These are phyloP conservation scores for Komagataella ulmi DNA, from an alignment of 805 yeast genomes.

Conservation along the genomic window DNA sequence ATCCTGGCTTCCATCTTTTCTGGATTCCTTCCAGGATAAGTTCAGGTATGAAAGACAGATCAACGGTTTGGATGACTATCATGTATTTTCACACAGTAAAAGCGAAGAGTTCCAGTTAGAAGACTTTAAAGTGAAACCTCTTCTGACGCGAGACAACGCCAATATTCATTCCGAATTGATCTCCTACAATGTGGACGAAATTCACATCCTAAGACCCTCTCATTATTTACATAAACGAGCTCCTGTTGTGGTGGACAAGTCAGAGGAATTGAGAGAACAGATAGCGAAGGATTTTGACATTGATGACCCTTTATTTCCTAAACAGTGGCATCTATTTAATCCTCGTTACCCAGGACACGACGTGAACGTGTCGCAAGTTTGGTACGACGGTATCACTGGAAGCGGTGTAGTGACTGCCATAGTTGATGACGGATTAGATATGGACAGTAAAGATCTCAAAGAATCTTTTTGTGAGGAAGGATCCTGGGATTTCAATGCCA, in stretches of 20 bases:
- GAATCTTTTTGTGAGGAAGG: conserved; percentile 64
- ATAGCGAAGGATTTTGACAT: conserved; percentile 45
- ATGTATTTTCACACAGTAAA: conserved; percentile 49
- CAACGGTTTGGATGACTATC: conserved; percentile 46
- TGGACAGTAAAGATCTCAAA: conserved; percentile 58
- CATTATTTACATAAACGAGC: conserved; percentile 34
- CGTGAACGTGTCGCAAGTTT: conserved; percentile 73
- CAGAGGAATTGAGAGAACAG: conserved; percentile 28
- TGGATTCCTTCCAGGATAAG: not conserved
- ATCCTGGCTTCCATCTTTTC: not conserved
- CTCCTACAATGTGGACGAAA: conserved; percentile 24
- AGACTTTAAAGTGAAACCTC: conserved; percentile 10
- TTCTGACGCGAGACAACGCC: conserved; percentile 10
- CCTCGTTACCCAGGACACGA: conserved; percentile 65
- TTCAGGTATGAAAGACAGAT: conserved; percentile 46
- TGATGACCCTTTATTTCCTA: conserved; percentile 67
- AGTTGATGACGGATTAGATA: conserved; percentile 91
- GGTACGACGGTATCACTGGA: conserved; percentile 78
- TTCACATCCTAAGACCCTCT: conserved; percentile 43
- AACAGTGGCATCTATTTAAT: conserved; percentile 91
- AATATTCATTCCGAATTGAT: conserved; percentile 15
- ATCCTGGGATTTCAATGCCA: conserved; percentile 87
- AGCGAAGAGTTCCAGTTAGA: not conserved
- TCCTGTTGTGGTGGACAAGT: conserved; percentile 47
- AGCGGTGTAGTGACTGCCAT: conserved; percentile 73